Evolutionary conservation across 2,329 filamentous ascomycete genomes (phyloP), one percentile per base, ranked within the genome.

Genomic region (Aspergillus arachidicola): DNA sequence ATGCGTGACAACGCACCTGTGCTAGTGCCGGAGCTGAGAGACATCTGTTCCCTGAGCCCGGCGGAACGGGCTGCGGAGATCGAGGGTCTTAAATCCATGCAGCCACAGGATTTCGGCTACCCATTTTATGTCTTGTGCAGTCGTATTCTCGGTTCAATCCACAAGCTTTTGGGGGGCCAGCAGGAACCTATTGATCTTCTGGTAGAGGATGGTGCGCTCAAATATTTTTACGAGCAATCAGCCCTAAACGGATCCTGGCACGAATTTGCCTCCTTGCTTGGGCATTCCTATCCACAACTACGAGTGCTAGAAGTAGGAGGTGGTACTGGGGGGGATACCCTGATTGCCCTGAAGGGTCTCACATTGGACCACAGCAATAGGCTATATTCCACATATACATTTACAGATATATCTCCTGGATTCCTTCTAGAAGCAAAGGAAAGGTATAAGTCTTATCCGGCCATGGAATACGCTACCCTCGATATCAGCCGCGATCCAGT

Each of bases 381-480:
- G 1, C 16, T 72, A 3, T 74, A 72, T 46, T 60, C 63, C 2
- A 65, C 58, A 2, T 75, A 75, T 50, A 73, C 69, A 2, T 76
- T 73, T 43, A 74, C 72, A 6, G 74, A 76, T 57, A 69, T 76
- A 14, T 75, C 73, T 0, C 60, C 70, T 7, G 74, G 68, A 0
- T 76, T 76, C 36, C 71, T 76, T 10, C 62, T 66, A 23, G 65
- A 66, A 19, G 72, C 73, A 0, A 68, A 69, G 21, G 65, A 72
- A n/a, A 66, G 65, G 1, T 73, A 74, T 53, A 58, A 54, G 1
- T 32, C 51, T 1, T 72, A 69, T 55, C 45, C 59, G 4, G 66
- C 69, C 2, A 72, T 79, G 11, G 67, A 72, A 28, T 79, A 72
- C 53, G 61, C 66, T 2, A 69, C 67, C 0, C 67, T 77, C 4